Evolutionary conservation across 352 stramenopile genomes (phyloP).

Genomic region (Phytophthora megakarya): DNA sequence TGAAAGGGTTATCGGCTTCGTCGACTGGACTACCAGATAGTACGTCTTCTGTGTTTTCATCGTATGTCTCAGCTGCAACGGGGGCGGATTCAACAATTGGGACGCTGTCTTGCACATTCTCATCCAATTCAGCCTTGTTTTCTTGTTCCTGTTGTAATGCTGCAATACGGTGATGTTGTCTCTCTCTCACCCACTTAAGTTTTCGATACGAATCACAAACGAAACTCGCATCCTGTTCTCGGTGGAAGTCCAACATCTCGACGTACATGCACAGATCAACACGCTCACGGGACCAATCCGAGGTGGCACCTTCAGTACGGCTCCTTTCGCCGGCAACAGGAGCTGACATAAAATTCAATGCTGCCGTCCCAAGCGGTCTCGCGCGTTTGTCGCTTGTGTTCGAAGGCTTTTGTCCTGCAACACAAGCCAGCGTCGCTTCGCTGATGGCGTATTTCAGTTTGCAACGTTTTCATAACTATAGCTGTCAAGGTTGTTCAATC

Average conservation of each 20-base stretch:
- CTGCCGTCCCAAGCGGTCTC: conserved; percentile 8
- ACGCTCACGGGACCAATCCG: conserved; percentile 38
- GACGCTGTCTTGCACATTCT: not conserved
- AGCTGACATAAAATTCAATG: conserved; percentile 16
- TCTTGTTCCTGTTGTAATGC: conserved; percentile 24
- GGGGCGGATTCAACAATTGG: not conserved
- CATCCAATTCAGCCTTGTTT: not conserved
- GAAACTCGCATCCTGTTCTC: conserved; percentile 10
- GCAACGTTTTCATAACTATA: too few relatives aligned
- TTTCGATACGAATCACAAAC: conserved; percentile 55
- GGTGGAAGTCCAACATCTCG: conserved; percentile 33
- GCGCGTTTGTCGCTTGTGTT: too few relatives aligned
- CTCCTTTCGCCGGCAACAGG: not conserved
- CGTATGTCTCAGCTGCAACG: not conserved
- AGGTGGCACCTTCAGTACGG: conserved; percentile 17
- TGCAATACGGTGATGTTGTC: conserved; percentile 32
- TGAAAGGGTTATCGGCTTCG: conserved; percentile 21
- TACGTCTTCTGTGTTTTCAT: conserved; percentile 4
- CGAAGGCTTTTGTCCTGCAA: too few relatives aligned
- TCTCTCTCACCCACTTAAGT: conserved; percentile 43
- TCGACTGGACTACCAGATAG: conserved; percentile 12
- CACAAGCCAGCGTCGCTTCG: conserved; percentile 42
- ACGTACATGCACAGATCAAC: conserved; percentile 57
- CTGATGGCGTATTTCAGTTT: not conserved
- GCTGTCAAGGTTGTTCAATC: not conserved